These are phyloP conservation scores for Paraconiothyrium brasiliense DNA, from an alignment of 2,329 filamentous ascomycete species.

Conservation along the genomic window DNA sequence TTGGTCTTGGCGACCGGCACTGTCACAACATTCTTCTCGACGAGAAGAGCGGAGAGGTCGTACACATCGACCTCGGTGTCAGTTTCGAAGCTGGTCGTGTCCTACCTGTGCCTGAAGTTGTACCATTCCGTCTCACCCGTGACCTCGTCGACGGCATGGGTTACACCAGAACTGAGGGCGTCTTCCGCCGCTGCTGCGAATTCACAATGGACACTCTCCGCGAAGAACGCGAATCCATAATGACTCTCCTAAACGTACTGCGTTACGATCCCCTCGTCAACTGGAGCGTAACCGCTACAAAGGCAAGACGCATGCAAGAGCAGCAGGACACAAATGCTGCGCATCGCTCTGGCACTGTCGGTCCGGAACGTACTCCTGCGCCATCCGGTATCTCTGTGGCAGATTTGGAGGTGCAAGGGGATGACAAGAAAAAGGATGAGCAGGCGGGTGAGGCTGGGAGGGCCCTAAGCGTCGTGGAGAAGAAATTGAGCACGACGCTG, in stretches of 20 bases:
- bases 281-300: constrained; percentile 84
- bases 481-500: constrained; percentile 93
- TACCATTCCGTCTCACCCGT: constrained; percentile 92
- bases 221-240: constrained; percentile 96
- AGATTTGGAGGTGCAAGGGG: constrained; percentile 41
- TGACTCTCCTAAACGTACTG: constrained; percentile 96
- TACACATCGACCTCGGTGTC: constrained; percentile 96
- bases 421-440: constrained; percentile 55
- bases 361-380: constrained; percentile 42
- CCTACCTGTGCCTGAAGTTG: constrained; percentile 92
- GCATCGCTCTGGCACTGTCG: constrained; percentile 44
- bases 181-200: constrained; percentile 97
- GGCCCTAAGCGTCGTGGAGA: constrained; percentile 90
- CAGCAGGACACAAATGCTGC: constrained; percentile 63
- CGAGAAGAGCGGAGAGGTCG: constrained; percentile 86
- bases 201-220: constrained; percentile 94
- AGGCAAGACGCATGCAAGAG: constrained; percentile 73
- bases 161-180: constrained; percentile 91
- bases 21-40: constrained; percentile 97
- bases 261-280: constrained; percentile 98
- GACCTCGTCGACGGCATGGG: constrained; percentile 98
- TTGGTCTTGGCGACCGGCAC: constrained; percentile 93
- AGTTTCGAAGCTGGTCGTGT: constrained; percentile 97
- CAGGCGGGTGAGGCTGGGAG: constrained; percentile 85
- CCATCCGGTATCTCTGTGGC: constrained; percentile 28